Conservation (phyloP, 495 filamentous ascomycete genomes). For the Tuber microsphaerosporum region DNA sequence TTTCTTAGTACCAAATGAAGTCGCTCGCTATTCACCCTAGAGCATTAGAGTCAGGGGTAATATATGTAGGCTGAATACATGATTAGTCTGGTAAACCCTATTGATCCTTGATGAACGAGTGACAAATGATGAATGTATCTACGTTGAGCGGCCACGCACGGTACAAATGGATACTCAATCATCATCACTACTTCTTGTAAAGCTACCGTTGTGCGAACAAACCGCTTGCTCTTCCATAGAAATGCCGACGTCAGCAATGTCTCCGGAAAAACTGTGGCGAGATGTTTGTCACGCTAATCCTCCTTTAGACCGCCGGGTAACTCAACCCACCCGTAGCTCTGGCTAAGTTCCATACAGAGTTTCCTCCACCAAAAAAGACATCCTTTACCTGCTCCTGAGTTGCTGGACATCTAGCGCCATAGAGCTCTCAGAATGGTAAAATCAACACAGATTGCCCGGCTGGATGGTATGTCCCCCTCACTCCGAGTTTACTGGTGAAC, state of each 20-base stretch:
- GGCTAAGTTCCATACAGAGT: not conserved
- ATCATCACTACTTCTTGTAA: not conserved
- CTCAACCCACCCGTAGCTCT: not conserved
- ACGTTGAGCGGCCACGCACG: not conserved
- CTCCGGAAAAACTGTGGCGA: not conserved
- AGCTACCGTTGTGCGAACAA: not conserved
- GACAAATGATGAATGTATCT: not conserved
- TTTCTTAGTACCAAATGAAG: no score
- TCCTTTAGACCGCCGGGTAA: not conserved
- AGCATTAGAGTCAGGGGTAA: not conserved
- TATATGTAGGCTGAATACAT: not conserved
- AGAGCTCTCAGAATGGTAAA: conserved; percentile 64
- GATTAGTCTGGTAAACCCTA: not conserved
- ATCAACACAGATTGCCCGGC: conserved; percentile 85
- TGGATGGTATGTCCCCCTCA: conserved; percentile 63
- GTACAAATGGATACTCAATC: not conserved
- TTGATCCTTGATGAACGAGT: not conserved
- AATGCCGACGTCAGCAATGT: not conserved
- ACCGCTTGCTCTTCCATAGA: not conserved
- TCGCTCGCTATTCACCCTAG: no score
- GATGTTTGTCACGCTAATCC: not conserved
- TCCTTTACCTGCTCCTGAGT: not conserved
- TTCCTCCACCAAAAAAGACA: not conserved
- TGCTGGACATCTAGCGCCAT: not conserved
- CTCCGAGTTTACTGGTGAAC: conserved; percentile 24